Evolutionary conservation across 352 stramenopile species (phyloP), one percentile per base, ranked within the genome.

Genomic region (Globisporangium nodosum): DNA sequence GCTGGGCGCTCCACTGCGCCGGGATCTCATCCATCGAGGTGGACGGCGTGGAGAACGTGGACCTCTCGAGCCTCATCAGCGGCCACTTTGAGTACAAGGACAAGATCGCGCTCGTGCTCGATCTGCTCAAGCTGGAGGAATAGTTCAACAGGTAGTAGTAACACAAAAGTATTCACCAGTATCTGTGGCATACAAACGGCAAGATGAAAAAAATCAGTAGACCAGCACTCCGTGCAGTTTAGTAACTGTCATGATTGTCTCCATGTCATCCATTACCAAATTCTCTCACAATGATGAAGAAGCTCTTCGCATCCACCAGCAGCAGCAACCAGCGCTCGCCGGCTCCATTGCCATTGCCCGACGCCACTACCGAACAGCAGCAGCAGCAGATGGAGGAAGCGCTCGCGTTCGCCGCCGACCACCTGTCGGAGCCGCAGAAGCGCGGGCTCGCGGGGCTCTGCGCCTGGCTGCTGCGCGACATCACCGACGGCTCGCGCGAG

Each of bases 41-140:
- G 40, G 54, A 64, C 43, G 80, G 83, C 11, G 68, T 96, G 16
- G 87, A 96, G 58, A 94, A 96, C 56, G 74, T 88, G 31, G 74
- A 95, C 69, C 61, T 96, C 49, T 89, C 78, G 4, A 67, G 73
- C 58, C 74, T 92, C 56, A 86, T 96, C 61, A 69, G 71, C 13
- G 83, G 82, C 9, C 87, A 96, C 60, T 68, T 93, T 54, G 84
- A 94, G 55, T 96, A 96, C 71, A 92, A 94, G 67, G 87, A 85
- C 71, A 92, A 94, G 59, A 88, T 96, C 56, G 78, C 71, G 18
- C 68, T 68, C 27, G 90, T 94, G 58, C 66, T 92, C 64, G 82
- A 94, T 61, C 7, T 85, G 37, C 64, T 94, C 30, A 66, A 85
- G 56, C 69, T 94, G 11, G 85, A 94, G 7, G 24, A 27, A 27